Base-by-base conservation (phyloP, 2,329 filamentous ascomycete species). In the Epichloe brachyelytri region DNA sequence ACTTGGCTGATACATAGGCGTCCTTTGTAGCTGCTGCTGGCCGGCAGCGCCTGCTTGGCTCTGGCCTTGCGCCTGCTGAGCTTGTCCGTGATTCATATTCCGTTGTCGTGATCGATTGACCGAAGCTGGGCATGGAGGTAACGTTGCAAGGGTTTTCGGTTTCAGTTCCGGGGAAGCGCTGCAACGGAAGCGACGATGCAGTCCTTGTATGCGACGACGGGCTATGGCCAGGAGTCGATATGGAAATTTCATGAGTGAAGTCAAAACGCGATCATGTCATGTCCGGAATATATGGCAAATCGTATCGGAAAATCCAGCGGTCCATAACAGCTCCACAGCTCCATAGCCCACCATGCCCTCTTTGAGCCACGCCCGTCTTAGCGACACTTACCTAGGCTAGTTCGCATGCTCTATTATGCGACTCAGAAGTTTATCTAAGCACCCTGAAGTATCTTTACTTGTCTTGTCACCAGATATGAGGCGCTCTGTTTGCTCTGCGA, bases 1-100 rank as follows among this genome's bases (percentile, higher is more conserved):
- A 37, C 72, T 70, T 0, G 78, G 76, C 36, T 71, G 68, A 36
- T 75, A 77, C 64, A 78, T 71, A 1, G 69, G 68, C 2, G 63
- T 59, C 10, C 59, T 30, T 30, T 30, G 62, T 8, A 60, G 62
- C 22, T 55, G 53, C 51, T 59, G 59, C 50, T 60, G 59, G 20
- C 54, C 57, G 49, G 54, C 49, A 49, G 58, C 48, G 46, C 53
- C 57, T 45, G 60, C 58, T 53, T 59, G 62, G 46, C 51, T 57
- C 57, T 59, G 57, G 40, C 54, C 52, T 49, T 58, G 48, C 39
- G 49, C 48, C 49, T 60, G 53, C 51, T 53, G 48, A 50, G 52
- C 50, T 53, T 62, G 60, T 40, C 56, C 58, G 48, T 54, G 55
- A 54, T 63, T 63, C 61, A 63, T 63, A 19, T 38, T 44, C 19